Base-by-base conservation (phyloP, 805 yeast species). In the Blastobotrys mokoenaii region DNA sequence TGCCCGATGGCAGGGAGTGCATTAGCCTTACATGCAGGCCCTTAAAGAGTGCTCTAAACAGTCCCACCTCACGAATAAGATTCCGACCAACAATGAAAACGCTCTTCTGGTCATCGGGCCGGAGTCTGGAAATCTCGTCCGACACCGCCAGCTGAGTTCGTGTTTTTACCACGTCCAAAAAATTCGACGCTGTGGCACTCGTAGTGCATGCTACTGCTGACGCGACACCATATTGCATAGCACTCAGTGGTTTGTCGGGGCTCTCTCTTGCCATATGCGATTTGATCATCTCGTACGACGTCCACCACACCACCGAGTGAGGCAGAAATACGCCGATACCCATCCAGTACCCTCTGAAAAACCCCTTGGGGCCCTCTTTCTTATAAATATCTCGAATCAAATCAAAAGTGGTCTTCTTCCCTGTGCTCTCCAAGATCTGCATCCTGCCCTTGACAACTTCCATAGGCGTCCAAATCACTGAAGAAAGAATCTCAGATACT, bases 391-490 rank as follows among this genome's bases (percentile, higher is more conserved):
- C 40, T n/a, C 48, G 38, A 15, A 65, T 42, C 9, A 61, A 51
- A 27, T 46, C 38, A 5, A 31, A 6, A 4, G 59, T 46, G 25
- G 53, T 33, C 3, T 36, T 30, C 17, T 18, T 38, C 47, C 16
- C 44, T 42, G 20, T 43, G 15, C 25, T 47, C 14, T 54, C 46
- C 14, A 60, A 51, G 27, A 68, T 56, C 49, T 68, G 72, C 60
- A 67, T 57, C 15, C 70, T 58, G 36, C 71, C 71, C 51, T 68
- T 68, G 44, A 68, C 51, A 18, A 67, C 70, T 54, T 68, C 72
- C 62, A 69, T 67, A 1, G 72, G 72, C 14, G 72, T 68, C 69
- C 70, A 68, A n/a, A 68, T 54, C 33, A 61, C 47, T 14, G 65
- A 60, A 31, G 67, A 60, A 4, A 64, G 59, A 8, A 65, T 17